Evolutionary conservation across 164 flowering plant genomes (phyloP), one percentile per base, ranked within the genome.

Genomic region (Magnolia sinica): DNA sequence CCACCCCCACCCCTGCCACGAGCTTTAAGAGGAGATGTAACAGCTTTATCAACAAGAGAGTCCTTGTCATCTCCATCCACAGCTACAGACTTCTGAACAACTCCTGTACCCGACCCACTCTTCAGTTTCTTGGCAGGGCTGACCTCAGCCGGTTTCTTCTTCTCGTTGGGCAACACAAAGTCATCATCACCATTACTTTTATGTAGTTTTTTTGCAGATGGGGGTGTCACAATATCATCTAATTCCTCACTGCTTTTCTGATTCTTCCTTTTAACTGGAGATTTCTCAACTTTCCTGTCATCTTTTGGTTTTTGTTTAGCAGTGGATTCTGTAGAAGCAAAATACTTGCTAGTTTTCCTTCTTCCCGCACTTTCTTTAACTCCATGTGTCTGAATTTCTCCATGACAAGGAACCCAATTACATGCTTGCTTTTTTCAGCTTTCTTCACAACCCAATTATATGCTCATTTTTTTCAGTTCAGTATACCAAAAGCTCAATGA

Each of bases 341-440:
- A 94, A 79, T 94, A 92, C 78, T 89, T 91, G 86, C 99, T 94
- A 22, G 94, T 91, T 83, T 89, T 96, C 84, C 87, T 89, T 80
- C 98, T 87, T n/a, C 88, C 89, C 7, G 91, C 76, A 83, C 80
- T 82, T 71, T 88, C 97, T 82, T 86, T 85, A 70, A 77, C 83
- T 74, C 78, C 92, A 13, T 81, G 85, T 74, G 37, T 84, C 93
- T 88, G 69, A 1, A 19, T 61, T 71, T 71, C 11, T n/a, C 27
- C 55, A 72, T 52, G 23, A 78, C 4, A 76, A 16, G 37, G 18
- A 68, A 68, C 50, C 29, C 27, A n/a, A 64, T n/a, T 22, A 20
- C 24, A 64, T 18, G 29, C 3, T 13, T n/a, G 24, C 68, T 20
- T 22, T 24, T 23, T 65, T 10, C 23, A 20, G 23, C 3, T 7